Evolutionary conservation across 805 yeast species (phyloP).

Genomic region (Phaffomyces thermotolerans): DNA sequence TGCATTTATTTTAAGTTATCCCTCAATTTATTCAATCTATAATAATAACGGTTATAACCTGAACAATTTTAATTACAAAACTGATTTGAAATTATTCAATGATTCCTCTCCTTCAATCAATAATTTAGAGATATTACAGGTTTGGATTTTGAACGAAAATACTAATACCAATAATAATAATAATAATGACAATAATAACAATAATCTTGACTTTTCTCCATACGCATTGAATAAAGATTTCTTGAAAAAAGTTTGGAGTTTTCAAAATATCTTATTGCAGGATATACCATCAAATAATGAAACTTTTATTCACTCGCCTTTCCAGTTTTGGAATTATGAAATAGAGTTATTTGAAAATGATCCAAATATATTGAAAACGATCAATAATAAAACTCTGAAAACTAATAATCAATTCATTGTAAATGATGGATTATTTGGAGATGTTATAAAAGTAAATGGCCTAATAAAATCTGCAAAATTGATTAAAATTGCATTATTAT

Average conservation of each 20-base stretch:
- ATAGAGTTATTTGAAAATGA: slow-evolving; percentile 24
- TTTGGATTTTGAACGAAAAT: neutral
- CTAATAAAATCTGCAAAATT: slow-evolving; percentile 34
- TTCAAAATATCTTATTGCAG: slow-evolving; percentile 28
- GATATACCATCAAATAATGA: slow-evolving; percentile 12
- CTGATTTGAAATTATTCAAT: slow-evolving; percentile 1
- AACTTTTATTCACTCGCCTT: slow-evolving; percentile 31
- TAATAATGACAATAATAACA: neutral
- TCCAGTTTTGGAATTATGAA: slow-evolving; percentile 37
- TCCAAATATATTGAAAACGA: slow-evolving; percentile 30
- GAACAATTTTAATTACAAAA: slow-evolving; percentile 1
- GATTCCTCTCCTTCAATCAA: neutral
- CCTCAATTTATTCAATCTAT: slow-evolving; percentile 33
- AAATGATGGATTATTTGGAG: slow-evolving; percentile 25
- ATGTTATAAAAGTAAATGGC: slow-evolving; percentile 37
- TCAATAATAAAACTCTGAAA: slow-evolving; percentile 27
- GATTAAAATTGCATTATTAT: slow-evolving; percentile 30
- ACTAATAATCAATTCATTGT: slow-evolving; percentile 18
- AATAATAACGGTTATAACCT: neutral
- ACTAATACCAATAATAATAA: no score
- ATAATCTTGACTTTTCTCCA: slow-evolving; percentile 1
- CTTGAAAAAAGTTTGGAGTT: slow-evolving; percentile 26
- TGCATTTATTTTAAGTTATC: slow-evolving; percentile 42
- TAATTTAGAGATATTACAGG: slow-evolving; percentile 4
- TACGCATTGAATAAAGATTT: slow-evolving; percentile 31